Evolutionary conservation across 805 yeast genomes (phyloP).

Genomic region (Millerago galiae): DNA sequence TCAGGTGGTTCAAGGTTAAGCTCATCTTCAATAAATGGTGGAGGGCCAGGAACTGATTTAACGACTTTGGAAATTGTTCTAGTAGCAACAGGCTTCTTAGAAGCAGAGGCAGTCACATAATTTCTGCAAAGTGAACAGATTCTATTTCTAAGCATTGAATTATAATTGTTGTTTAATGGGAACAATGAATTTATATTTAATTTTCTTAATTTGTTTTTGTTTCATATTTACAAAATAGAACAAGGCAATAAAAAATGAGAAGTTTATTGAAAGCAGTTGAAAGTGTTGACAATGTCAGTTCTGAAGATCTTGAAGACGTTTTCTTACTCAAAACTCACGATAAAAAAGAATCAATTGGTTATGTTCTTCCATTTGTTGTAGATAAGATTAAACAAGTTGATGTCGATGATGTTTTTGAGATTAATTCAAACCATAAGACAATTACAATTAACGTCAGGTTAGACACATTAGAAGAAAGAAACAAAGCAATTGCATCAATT

Average conservation of each 20-base stretch:
- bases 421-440: slow-evolving; percentile 3
- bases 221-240: neutral
- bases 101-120: slow-evolving; percentile 1
- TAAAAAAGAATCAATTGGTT: slow-evolving; percentile 10
- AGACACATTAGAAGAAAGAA: slow-evolving; percentile 37
- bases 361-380: slow-evolving; percentile 11
- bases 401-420: neutral
- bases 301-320: neutral
- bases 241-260: neutral
- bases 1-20: slow-evolving; percentile 18
- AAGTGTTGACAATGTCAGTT: slow-evolving; percentile 22
- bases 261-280: slow-evolving; percentile 10
- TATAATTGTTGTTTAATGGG: neutral
- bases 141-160: slow-evolving; percentile 1
- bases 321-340: slow-evolving; percentile 16
- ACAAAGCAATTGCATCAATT: slow-evolving; percentile 32
- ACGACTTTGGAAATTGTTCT: slow-evolving; percentile 3
- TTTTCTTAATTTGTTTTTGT: neutral
- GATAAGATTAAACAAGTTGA: slow-evolving; percentile 4
- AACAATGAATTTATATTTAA: neutral
- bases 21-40: slow-evolving; percentile 1
- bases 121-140: neutral
- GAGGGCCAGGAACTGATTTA: neutral
- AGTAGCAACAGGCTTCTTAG: slow-evolving; percentile 2
- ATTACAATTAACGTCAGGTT: slow-evolving; percentile 26